phyloP scores from a whole-genome alignment of 805 yeast species.

The Metschnikowia rubicola region DNA sequence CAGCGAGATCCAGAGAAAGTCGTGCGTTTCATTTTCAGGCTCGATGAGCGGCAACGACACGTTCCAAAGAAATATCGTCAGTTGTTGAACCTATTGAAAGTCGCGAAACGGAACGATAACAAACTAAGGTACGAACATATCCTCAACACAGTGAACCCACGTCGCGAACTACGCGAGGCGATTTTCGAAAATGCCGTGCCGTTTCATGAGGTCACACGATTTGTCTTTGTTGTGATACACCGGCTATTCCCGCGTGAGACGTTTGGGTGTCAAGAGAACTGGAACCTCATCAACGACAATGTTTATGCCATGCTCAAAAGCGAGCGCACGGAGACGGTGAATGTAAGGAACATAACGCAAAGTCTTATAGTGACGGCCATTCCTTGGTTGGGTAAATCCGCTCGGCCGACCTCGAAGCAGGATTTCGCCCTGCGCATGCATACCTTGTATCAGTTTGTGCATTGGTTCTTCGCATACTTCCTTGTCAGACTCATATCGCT shows the following conservation, averaged over 20 bases:
- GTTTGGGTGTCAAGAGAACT: constrained; percentile 52
- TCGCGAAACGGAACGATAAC: constrained; percentile 3
- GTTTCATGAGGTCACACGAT: constrained; percentile 35
- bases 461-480: constrained; percentile 55
- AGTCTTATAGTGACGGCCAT: constrained; percentile 44
- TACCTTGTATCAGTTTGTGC: constrained; percentile 41
- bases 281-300: constrained; percentile 3
- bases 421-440: constrained; percentile 39
- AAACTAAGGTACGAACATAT: constrained; percentile 1
- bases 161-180: constrained; percentile 5
- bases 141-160: not conserved
- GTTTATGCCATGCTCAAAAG: constrained; percentile 3
- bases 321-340: constrained; percentile 31
- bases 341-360: constrained; percentile 28
- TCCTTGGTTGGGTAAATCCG: constrained; percentile 49
- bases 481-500: constrained; percentile 46
- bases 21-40: not conserved
- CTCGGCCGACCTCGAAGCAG: constrained; percentile 29
- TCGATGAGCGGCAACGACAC: not conserved
- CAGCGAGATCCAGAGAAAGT: not conserved
- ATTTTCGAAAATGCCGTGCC: constrained; percentile 33
- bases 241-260: constrained; percentile 48
- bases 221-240: constrained; percentile 41
- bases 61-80: constrained; percentile 6
- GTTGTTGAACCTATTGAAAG: not conserved